These are phyloP conservation scores for Postia placenta DNA, from an alignment of 768 basidiomycete genomes.

Conservation along the genomic window DNA sequence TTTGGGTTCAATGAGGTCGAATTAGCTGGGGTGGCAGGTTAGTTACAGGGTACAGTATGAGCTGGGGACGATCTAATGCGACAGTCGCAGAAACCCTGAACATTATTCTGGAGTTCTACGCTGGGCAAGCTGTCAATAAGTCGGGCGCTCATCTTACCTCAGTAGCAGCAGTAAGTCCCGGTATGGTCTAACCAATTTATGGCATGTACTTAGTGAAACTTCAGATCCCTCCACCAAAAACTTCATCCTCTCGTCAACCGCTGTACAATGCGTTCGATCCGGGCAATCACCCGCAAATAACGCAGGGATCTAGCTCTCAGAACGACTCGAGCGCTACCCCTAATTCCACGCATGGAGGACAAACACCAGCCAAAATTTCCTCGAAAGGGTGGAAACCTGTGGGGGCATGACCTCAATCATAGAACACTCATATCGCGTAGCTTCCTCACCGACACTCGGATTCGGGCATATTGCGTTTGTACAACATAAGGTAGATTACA, in stretches of 20 bases:
- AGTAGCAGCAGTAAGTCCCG: slow-evolving; percentile 43
- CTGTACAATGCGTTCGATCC: slow-evolving; percentile 16
- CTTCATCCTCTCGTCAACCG: slow-evolving; percentile 12
- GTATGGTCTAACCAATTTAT: neutral
- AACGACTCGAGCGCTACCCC: slow-evolving; percentile 7
- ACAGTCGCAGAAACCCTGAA: slow-evolving; percentile 48
- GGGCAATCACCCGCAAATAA: slow-evolving; percentile 5
- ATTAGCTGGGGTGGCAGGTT: slow-evolving; percentile 56
- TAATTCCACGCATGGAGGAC: slow-evolving; percentile 10
- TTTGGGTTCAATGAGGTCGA: slow-evolving; percentile 60
- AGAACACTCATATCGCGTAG: neutral
- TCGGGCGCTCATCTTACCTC: slow-evolving; percentile 42
- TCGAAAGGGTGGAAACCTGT: slow-evolving; percentile 19
- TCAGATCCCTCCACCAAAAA: slow-evolving; percentile 24
- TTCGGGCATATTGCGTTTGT: no score
- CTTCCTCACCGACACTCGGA: neutral
- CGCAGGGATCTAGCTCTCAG: slow-evolving; percentile 7
- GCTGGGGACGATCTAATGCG: neutral
- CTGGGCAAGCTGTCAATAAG: slow-evolving; percentile 46
- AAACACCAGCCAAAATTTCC: slow-evolving; percentile 13
- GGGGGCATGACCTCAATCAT: neutral
- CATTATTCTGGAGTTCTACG: slow-evolving; percentile 70
- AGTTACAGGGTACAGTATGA: slow-evolving; percentile 7
- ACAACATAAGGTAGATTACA: no score
- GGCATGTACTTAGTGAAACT: neutral